These are phyloP conservation scores for Prunus mume DNA, from an alignment of 306 rosid species.

Conservation along the genomic window DNA sequence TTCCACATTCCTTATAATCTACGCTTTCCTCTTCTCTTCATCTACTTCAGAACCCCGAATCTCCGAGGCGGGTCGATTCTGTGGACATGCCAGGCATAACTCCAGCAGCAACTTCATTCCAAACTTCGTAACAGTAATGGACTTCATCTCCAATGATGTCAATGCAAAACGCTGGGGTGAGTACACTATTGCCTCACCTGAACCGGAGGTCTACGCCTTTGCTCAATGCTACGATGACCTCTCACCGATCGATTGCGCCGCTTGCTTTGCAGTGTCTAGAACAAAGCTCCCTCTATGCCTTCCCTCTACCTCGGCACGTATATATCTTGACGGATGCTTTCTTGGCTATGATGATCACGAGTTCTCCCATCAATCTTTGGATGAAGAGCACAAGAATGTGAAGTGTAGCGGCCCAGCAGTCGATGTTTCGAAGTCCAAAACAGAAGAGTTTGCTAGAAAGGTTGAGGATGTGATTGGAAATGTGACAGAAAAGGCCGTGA, in stretches of 20 bases:
- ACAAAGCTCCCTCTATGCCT: slow-evolving; percentile 34
- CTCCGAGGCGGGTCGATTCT: slow-evolving; percentile 20
- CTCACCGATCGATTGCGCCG: slow-evolving; percentile 20
- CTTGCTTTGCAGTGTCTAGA: slow-evolving; percentile 33
- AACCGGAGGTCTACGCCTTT: slow-evolving; percentile 31
- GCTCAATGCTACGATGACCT: slow-evolving; percentile 44
- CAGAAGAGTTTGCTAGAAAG: slow-evolving; percentile 6
- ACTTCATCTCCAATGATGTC: slow-evolving; percentile 23
- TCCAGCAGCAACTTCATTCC: neutral
- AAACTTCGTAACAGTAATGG: slow-evolving; percentile 27
- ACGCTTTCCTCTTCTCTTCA: neutral
- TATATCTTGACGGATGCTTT: slow-evolving; percentile 51
- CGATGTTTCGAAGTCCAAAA: neutral
- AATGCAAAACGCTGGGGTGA: slow-evolving; percentile 26
- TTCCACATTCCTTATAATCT: slow-evolving; percentile 10
- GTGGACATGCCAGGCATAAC: slow-evolving; percentile 21
- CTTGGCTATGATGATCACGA: slow-evolving; percentile 46
- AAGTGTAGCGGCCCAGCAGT: slow-evolving; percentile 15
- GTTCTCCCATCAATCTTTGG: slow-evolving; percentile 29
- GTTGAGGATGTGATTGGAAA: slow-evolving; percentile 21
- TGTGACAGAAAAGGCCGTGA: slow-evolving; percentile 24
- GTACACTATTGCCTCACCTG: neutral
- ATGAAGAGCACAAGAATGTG: neutral
- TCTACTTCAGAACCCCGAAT: neutral
- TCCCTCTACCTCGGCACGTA: slow-evolving; percentile 35